Evolutionary conservation across 2,329 filamentous ascomycete species (phyloP).

Genomic region (Podosphaera aphanis): DNA sequence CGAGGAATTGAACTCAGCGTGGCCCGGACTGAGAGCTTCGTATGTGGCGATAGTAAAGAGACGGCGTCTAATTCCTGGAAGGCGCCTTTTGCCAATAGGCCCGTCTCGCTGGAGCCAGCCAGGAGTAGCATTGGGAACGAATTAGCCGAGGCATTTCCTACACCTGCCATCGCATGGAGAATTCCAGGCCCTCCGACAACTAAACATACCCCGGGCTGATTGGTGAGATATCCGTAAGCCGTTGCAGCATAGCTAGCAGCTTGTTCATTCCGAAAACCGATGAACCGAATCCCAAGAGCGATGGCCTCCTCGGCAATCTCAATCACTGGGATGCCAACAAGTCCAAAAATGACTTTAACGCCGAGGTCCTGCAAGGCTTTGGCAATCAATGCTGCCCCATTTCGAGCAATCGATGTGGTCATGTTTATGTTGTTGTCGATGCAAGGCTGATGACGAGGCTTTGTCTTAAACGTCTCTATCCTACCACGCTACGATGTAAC

Average conservation of each 20-base stretch:
- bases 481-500: no score
- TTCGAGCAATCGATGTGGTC: constrained; percentile 2
- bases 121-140: constrained; percentile 30
- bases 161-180: constrained; percentile 31
- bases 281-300: constrained; percentile 30
- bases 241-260: constrained; percentile 33
- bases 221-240: constrained; percentile 33
- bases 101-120: constrained; percentile 28
- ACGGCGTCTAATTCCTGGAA: constrained; percentile 35
- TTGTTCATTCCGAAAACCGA: constrained; percentile 35
- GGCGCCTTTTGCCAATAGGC: constrained; percentile 26
- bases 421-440: not conserved
- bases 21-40: constrained; percentile 25
- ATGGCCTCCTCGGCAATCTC: constrained; percentile 33
- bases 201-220: constrained; percentile 29
- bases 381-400: constrained; percentile 12
- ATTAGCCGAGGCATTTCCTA: constrained; percentile 28
- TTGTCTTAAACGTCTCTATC: not conserved
- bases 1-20: constrained; percentile 22
- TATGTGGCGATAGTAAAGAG: constrained; percentile 26
- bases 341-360: constrained; percentile 13
- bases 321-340: constrained; percentile 20
- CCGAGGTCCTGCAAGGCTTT: constrained; percentile 11
- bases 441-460: not conserved
- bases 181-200: constrained; percentile 36